A percentile compares a stretch with the other conserved stretches of the same genome.
phyloP scores from a whole-genome alignment of 208 protist genomes.

The Trypanosoma cruzi region DNA sequence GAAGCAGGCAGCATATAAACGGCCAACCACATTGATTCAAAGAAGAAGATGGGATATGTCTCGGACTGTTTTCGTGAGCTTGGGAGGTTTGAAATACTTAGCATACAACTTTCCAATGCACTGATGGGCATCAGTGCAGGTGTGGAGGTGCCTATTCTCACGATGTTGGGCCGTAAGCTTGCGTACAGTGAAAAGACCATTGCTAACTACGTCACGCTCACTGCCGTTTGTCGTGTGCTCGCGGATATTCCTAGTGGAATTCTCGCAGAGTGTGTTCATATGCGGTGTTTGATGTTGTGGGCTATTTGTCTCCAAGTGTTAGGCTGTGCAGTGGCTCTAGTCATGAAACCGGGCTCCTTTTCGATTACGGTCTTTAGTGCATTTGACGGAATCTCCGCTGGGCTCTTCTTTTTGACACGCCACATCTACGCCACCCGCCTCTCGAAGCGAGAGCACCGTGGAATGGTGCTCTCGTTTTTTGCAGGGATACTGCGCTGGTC shows the following conservation, averaged over 20 bases:
- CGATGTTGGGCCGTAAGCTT: constrained; percentile 69
- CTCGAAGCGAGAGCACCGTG: constrained; percentile 70
- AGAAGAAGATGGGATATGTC: constrained; percentile 11
- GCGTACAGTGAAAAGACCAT: constrained; percentile 42
- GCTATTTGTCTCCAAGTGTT: constrained; percentile 55
- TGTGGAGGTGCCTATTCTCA: constrained; percentile 76
- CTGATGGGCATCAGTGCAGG: constrained; percentile 70
- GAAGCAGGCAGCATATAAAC: not conserved
- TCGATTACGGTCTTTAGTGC: constrained; percentile 53
- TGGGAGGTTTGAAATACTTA: constrained; percentile 50
- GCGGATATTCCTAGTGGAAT: constrained; percentile 73
- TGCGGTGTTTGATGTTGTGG: constrained; percentile 62
- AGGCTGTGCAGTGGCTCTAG: constrained; percentile 30
- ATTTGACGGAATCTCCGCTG: constrained; percentile 67
- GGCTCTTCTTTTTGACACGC: constrained; percentile 77
- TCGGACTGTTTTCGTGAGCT: constrained; percentile 11
- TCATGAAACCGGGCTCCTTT: constrained; percentile 1
- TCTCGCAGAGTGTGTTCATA: constrained; percentile 62
- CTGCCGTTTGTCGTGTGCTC: constrained; percentile 50
- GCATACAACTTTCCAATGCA: constrained; percentile 82
- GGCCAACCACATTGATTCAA: too few relatives aligned
- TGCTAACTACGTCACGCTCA: constrained; percentile 60
- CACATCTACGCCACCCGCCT: constrained; percentile 82
- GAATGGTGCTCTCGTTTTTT: constrained; percentile 75
- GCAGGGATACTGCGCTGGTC: constrained; percentile 75